Evolutionary conservation across 441 rosid genomes (phyloP).

Genomic region (Pelargonium fulgidum): DNA sequence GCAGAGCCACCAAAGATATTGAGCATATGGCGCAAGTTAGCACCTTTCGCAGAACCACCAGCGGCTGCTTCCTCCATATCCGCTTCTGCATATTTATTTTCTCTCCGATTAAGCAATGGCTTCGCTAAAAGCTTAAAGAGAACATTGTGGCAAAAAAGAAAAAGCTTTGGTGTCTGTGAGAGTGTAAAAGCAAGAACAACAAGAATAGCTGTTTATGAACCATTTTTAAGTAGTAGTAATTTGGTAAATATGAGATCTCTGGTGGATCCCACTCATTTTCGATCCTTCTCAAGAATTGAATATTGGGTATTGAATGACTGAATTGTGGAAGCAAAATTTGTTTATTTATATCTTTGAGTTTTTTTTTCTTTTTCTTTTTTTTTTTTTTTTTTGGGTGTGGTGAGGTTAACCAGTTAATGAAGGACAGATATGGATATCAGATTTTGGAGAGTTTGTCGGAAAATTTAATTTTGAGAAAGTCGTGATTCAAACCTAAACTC

Average conservation of each 20-base stretch:
- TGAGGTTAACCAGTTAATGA: too few relatives aligned
- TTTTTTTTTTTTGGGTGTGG: not conserved
- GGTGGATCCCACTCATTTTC: not conserved
- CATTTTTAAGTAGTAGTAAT: not conserved
- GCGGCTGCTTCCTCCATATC: conserved; percentile 31
- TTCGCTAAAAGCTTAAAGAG: not conserved
- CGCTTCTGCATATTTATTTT: conserved; percentile 43
- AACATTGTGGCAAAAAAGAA: not conserved
- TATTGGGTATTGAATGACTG: not conserved
- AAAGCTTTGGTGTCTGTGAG: conserved; percentile 1
- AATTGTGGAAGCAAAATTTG: not conserved
- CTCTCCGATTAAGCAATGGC: not conserved
- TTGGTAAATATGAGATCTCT: not conserved
- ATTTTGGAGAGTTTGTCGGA: too few relatives aligned
- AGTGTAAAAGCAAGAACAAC: not conserved
- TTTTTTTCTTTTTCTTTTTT: too few relatives aligned
- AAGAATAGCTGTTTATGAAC: not conserved
- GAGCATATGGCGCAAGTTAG: conserved; percentile 61
- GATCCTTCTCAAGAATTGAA: not conserved
- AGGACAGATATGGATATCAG: too few relatives aligned
- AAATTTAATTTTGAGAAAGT: too few relatives aligned
- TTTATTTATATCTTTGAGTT: not conserved
- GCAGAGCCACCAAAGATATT: conserved; percentile 47
- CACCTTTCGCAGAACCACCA: conserved; percentile 40
- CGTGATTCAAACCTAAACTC: too few relatives aligned